Evolutionary conservation across 139 green algal species (phyloP).

Genomic region (Bryopsis sp.): DNA sequence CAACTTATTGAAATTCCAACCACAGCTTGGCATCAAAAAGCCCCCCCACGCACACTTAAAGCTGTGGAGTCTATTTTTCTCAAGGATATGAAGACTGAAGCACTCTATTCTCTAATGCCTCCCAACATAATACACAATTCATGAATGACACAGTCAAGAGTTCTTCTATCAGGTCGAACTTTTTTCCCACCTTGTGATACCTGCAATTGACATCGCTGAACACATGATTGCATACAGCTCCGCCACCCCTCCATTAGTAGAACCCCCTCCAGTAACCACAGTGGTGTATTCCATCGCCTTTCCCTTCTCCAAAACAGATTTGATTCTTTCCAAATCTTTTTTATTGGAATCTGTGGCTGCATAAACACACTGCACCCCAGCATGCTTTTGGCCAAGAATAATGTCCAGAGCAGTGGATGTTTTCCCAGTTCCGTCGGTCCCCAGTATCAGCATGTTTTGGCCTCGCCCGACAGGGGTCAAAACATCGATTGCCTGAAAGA

Average conservation of each 20-base stretch:
- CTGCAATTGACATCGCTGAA: constrained; percentile 42
- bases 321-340: constrained; percentile 26
- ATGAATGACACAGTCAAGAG: too few relatives aligned
- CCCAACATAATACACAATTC: too few relatives aligned
- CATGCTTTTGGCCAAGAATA: constrained; percentile 36
- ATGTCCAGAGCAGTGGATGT: constrained; percentile 52
- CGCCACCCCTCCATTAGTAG: constrained; percentile 37
- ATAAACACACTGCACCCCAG: constrained; percentile 48
- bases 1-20: too few relatives aligned
- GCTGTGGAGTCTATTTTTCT: too few relatives aligned
- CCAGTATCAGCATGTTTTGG: constrained; percentile 59
- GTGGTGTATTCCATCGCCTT: constrained; percentile 52
- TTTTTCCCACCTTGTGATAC: too few relatives aligned
- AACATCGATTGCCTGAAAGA: constrained; percentile 55
- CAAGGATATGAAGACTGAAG: too few relatives aligned
- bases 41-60: too few relatives aligned
- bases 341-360: constrained; percentile 15
- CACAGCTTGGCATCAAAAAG: too few relatives aligned
- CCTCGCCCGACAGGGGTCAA: constrained; percentile 75
- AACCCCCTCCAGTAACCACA: constrained; percentile 42
- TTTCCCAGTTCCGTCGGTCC: constrained; percentile 48
- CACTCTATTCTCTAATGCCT: too few relatives aligned
- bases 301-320: constrained; percentile 26
- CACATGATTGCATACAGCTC: constrained; percentile 61
- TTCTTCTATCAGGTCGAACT: too few relatives aligned